Conservation (phyloP, 257 asterid species). For the Fraxinus americana region DNA sequence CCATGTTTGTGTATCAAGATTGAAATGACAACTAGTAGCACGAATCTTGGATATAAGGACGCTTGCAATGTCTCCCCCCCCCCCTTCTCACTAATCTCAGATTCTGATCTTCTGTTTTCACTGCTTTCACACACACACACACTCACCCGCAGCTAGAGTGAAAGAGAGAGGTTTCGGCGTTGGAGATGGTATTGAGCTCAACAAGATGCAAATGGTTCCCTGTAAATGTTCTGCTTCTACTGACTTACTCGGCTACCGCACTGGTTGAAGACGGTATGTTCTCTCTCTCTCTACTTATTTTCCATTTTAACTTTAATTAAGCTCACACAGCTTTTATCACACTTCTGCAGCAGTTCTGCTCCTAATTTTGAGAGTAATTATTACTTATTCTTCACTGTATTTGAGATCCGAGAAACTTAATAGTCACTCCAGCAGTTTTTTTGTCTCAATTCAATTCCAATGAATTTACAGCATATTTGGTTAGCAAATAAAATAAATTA, state of each 20-base stretch:
- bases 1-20: no score
- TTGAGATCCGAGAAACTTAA: constrained; percentile 4
- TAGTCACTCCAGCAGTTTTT: not conserved
- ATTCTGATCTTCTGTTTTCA: not conserved
- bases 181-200: constrained; percentile 43
- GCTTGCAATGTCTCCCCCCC: constrained; percentile 23
- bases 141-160: not conserved
- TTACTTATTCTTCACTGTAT: not conserved
- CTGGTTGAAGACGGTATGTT: constrained; percentile 47
- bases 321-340: not conserved
- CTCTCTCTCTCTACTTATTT: not conserved
- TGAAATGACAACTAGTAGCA: not conserved
- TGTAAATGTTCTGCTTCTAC: constrained; percentile 21
- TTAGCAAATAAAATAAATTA: no score
- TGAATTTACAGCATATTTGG: not conserved
- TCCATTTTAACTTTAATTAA: not conserved
- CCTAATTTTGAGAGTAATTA: not conserved
- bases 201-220: constrained; percentile 32
- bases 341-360: no score
- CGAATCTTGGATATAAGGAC: constrained; percentile 44
- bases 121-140: not conserved
- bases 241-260: constrained; percentile 26
- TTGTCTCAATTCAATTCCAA: not conserved
- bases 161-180: constrained; percentile 19
- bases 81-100: not conserved